These are phyloP conservation scores for Yamadazyma dushanensis DNA, from an alignment of 1,139 yeast species.

Conservation along the genomic window DNA sequence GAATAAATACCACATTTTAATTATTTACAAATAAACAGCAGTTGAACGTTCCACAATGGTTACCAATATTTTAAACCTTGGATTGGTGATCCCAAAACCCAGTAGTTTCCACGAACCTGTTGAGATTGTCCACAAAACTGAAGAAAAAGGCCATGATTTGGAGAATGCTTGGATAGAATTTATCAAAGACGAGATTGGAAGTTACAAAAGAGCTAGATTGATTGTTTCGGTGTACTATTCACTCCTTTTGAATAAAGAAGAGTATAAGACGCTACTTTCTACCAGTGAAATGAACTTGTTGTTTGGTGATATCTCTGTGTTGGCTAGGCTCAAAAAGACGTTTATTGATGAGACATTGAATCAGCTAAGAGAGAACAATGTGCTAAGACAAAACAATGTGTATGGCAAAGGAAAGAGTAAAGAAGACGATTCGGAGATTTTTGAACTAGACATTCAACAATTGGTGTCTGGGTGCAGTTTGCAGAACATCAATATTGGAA, in stretches of 20 bases:
- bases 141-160: background rate
- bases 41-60: too few species aligned
- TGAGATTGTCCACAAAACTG: background rate
- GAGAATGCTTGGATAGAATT: constrained; percentile 8
- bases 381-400: too few species aligned
- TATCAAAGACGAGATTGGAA: constrained; percentile 17
- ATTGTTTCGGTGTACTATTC: constrained; percentile 14
- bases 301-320: constrained; percentile 13
- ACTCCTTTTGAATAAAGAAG: constrained; percentile 11
- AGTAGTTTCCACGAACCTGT: too few species aligned
- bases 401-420: too few species aligned
- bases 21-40: too few species aligned
- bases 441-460: too few species aligned
- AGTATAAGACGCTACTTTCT: constrained; percentile 14
- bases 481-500: constrained; percentile 18
- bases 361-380: background rate
- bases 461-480: too few species aligned
- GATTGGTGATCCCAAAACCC: too few species aligned
- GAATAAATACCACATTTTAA: too few species aligned
- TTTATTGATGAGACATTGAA: background rate
- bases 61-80: too few species aligned
- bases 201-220: constrained; percentile 11
- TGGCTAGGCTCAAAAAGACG: background rate
- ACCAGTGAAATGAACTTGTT: constrained; percentile 16
- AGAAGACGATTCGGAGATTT: too few species aligned